Percentiles rank a stretch among this genome's conserved stretches.
phyloP scores from a whole-genome alignment of 805 yeast species.

The Sungouiozyma ichnusensis region DNA sequence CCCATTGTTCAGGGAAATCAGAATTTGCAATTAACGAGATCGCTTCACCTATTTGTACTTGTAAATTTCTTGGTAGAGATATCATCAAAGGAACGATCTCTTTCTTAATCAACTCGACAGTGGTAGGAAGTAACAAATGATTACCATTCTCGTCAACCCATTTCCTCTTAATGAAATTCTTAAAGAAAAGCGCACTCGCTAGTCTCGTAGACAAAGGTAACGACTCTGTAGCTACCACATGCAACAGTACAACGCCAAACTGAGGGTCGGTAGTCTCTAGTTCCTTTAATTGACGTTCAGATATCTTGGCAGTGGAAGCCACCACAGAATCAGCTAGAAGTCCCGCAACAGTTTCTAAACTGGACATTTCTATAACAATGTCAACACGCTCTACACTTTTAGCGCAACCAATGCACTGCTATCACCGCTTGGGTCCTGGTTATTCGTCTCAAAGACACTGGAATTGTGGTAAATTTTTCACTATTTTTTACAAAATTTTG shows the following conservation, averaged over 20 bases:
- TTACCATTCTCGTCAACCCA: slow-evolving; percentile 90
- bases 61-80: slow-evolving; percentile 63
- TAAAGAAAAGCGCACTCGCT: slow-evolving; percentile 86
- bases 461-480: not conserved
- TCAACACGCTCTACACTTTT: not conserved
- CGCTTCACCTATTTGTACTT: slow-evolving; percentile 91
- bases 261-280: slow-evolving; percentile 55
- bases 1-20: slow-evolving; percentile 92
- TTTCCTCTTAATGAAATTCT: slow-evolving; percentile 70
- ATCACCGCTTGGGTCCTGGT: too few species aligned
- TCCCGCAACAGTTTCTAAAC: slow-evolving; percentile 42
- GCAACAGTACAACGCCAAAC: slow-evolving; percentile 65
- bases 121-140: slow-evolving; percentile 49
- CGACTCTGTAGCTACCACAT: slow-evolving; percentile 58
- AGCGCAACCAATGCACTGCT: not conserved
- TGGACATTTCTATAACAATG: slow-evolving; percentile 30
- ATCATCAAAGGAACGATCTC: slow-evolving; percentile 87
- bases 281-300: slow-evolving; percentile 54
- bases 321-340: slow-evolving; percentile 53
- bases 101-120: slow-evolving; percentile 55
- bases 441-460: too few species aligned
- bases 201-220: slow-evolving; percentile 51
- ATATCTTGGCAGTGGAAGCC: slow-evolving; percentile 52
- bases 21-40: slow-evolving; percentile 88
- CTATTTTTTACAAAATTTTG: too few species aligned